These are phyloP conservation scores for Globisporangium canariense DNA, from an alignment of 352 stramenopile species.

Conservation along the genomic window DNA sequence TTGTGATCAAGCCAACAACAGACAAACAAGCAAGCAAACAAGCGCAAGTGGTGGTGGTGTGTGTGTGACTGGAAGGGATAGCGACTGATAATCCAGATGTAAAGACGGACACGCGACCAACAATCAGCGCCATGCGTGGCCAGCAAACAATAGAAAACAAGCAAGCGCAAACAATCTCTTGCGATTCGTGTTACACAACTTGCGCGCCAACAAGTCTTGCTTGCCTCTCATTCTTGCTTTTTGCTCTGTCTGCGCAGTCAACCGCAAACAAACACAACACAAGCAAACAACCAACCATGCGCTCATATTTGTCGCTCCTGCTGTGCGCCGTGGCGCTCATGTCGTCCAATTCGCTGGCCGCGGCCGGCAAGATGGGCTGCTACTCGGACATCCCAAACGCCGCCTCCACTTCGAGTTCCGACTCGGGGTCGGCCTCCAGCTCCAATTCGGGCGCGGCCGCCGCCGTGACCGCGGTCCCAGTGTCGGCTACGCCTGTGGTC, in stretches of 20 bases:
- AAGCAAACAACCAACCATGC: constrained; percentile 6
- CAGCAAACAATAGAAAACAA: not conserved
- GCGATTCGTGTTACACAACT: not conserved
- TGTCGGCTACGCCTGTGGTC: not conserved
- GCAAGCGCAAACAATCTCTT: not conserved
- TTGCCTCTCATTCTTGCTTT: constrained; percentile 11
- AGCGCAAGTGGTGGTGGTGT: not conserved
- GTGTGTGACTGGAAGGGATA: not conserved
- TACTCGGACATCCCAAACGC: constrained; percentile 12
- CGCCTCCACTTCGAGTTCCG: not conserved
- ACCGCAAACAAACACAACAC: not conserved
- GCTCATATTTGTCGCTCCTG: constrained; percentile 14
- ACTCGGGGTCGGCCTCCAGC: not conserved
- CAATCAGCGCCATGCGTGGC: not conserved
- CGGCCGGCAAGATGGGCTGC: constrained; percentile 12
- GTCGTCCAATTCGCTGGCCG: constrained; percentile 7
- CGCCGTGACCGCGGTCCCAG: not conserved
- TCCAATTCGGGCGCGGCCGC: not conserved
- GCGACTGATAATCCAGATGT: constrained; percentile 3
- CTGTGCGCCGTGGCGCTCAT: constrained; percentile 8
- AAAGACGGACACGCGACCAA: constrained; percentile 1
- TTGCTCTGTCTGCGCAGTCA: not conserved
- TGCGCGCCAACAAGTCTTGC: not conserved
- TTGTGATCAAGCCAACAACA: not conserved
- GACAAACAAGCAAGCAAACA: not conserved